A percentile compares a stretch with the other conserved stretches of the same genome.
phyloP scores from a whole-genome alignment of 805 yeast genomes.

The Ogataea glucozyma region DNA sequence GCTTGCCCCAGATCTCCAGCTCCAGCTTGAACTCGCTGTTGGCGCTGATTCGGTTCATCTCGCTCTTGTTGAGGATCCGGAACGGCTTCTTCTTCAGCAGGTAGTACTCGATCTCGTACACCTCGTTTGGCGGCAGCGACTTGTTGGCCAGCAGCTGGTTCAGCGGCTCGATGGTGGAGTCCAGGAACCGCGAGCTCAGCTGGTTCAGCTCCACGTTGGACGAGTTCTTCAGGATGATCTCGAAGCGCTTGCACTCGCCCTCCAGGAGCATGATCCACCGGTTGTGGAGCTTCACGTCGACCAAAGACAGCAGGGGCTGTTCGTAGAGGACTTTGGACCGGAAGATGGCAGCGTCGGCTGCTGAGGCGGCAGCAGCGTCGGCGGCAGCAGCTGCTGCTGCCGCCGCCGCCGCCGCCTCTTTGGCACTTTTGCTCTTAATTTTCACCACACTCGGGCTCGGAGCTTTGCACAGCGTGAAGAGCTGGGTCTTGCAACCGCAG shows the following conservation, averaged over 20 bases:
- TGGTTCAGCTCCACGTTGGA: slow-evolving; percentile 57
- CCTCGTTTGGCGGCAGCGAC: slow-evolving; percentile 56
- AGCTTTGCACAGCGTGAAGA: slow-evolving; percentile 33
- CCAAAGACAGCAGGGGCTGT: slow-evolving; percentile 63
- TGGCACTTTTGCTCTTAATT: slow-evolving; percentile 13
- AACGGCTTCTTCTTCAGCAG: slow-evolving; percentile 60
- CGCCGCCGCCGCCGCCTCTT: background rate
- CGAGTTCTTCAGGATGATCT: slow-evolving; percentile 55
- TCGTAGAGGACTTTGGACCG: slow-evolving; percentile 32
- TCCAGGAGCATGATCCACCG: slow-evolving; percentile 76
- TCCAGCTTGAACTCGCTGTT: slow-evolving; percentile 44
- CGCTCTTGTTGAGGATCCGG: slow-evolving; percentile 48
- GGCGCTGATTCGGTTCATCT: slow-evolving; percentile 42
- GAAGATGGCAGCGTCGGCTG: slow-evolving; percentile 25
- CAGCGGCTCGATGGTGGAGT: slow-evolving; percentile 69
- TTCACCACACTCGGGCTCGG: slow-evolving; percentile 1
- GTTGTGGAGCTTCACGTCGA: slow-evolving; percentile 54
- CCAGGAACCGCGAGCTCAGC: slow-evolving; percentile 64
- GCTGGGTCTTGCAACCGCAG: slow-evolving; percentile 49
- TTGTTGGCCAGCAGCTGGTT: slow-evolving; percentile 50
- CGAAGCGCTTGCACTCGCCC: slow-evolving; percentile 62
- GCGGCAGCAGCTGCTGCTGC: background rate
- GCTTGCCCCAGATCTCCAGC: slow-evolving; percentile 66
- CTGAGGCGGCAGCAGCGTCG: background rate
- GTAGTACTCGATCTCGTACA: slow-evolving; percentile 74